Evolutionary conservation across 805 yeast species (phyloP).

Genomic region (Lachancea kluyveri): DNA sequence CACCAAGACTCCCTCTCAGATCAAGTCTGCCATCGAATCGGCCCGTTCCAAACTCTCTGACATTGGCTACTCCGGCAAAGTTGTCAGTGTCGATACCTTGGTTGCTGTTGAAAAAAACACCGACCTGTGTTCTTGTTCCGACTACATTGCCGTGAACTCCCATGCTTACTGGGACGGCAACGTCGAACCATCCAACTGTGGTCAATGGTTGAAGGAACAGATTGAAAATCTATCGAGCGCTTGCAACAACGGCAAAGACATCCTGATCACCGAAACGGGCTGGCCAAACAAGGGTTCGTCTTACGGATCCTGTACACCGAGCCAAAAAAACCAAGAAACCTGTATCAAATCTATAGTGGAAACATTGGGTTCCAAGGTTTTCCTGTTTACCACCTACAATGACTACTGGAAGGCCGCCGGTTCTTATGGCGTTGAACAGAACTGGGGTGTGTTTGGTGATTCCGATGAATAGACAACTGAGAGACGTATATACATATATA

Average conservation of each 20-base stretch:
- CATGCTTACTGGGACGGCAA: slow-evolving; percentile 69
- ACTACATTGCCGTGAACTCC: slow-evolving; percentile 71
- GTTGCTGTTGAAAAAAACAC: slow-evolving; percentile 53
- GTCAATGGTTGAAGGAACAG: slow-evolving; percentile 57
- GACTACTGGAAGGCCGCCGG: slow-evolving; percentile 87
- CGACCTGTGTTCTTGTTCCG: slow-evolving; percentile 59
- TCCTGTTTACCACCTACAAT: slow-evolving; percentile 65
- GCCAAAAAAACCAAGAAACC: slow-evolving; percentile 52
- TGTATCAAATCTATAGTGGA: slow-evolving; percentile 59
- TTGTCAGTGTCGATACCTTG: slow-evolving; percentile 81
- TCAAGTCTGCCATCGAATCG: slow-evolving; percentile 49
- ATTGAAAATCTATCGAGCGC: slow-evolving; percentile 40
- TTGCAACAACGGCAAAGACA: slow-evolving; percentile 43
- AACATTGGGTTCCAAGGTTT: slow-evolving; percentile 48
- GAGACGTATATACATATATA: no score
- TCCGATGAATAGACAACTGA: no score
- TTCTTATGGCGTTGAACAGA: slow-evolving; percentile 69
- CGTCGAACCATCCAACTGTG: slow-evolving; percentile 57
- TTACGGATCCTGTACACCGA: slow-evolving; percentile 64
- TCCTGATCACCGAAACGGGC: slow-evolving; percentile 72
- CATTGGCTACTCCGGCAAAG: slow-evolving; percentile 66
- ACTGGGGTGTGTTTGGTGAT: slow-evolving; percentile 54
- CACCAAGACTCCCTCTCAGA: slow-evolving; percentile 45
- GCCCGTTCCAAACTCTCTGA: slow-evolving; percentile 47
- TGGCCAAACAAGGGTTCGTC: slow-evolving; percentile 65